These are phyloP conservation scores for Acer campestre DNA, from an alignment of 345 rosid genomes.

Conservation along the genomic window DNA sequence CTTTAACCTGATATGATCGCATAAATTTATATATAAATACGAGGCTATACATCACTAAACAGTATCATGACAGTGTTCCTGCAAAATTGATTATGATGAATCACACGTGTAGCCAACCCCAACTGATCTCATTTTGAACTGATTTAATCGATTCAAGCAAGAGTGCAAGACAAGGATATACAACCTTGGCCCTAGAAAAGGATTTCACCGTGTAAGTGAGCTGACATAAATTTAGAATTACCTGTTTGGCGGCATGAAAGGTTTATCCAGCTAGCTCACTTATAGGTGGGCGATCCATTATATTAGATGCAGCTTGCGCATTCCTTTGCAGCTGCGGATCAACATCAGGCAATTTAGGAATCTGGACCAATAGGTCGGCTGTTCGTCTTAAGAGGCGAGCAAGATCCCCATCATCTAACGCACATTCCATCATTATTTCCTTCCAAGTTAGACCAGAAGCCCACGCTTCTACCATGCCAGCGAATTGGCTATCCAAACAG, in stretches of 20 bases:
- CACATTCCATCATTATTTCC: conserved; percentile 95
- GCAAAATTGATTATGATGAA: not conserved
- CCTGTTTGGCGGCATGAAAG: not conserved
- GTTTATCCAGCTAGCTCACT: conserved; percentile 83
- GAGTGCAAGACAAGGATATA: not conserved
- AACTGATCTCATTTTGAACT: not conserved
- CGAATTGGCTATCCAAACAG: conserved; percentile 76
- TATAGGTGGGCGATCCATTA: conserved; percentile 95
- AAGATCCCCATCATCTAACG: conserved; percentile 96
- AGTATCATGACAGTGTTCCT: not conserved
- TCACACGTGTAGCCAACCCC: not conserved
- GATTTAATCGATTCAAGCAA: not conserved
- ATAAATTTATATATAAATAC: too few relatives aligned
- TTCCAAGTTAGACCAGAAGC: conserved; percentile 93
- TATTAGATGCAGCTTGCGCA: conserved; percentile 62
- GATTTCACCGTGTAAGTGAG: not conserved
- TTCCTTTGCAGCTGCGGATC: conserved; percentile 63
- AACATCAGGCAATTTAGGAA: conserved; percentile 88
- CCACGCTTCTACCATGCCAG: conserved; percentile 99
- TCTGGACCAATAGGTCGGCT: conserved; percentile 82
- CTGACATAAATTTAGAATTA: not conserved
- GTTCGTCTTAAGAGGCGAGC: conserved; percentile 84
- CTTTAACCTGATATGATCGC: not conserved
- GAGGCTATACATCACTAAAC: not conserved
- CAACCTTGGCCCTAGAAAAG: not conserved